Base-by-base conservation (phyloP, 1,284 basidiomycete species). In the Cutaneotrichosporon curvatum region DNA sequence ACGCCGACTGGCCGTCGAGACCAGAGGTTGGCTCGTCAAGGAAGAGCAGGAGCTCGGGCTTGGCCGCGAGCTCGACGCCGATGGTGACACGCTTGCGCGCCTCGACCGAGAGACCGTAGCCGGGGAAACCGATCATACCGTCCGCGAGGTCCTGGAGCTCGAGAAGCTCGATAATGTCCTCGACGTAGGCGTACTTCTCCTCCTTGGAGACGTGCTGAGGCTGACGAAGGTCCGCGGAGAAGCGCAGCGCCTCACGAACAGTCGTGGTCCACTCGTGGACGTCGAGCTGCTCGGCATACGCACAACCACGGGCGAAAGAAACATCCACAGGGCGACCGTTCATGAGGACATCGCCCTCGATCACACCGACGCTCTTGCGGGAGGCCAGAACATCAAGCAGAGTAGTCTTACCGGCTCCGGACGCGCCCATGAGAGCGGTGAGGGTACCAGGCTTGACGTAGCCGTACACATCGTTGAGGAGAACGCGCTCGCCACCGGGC, bases 261-360 rank as follows among this genome's bases (percentile, higher is more conserved):
- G 78, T 79, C 5, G 87, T 80, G 11, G 85, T 88, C 52, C 80
- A 83, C 68, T 89, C 86, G 66, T 92, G 89, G 2, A 85, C 82
- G 60, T 92, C 88, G 79, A 63, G 59, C 48, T 53, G 53, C 38
- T 58, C 55, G 30, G 84, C 85, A 52, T 76, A 78, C 8, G 75
- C 78, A 34, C 77, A 78, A 35, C 75, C 75, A 47, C 78, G 73
- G 30, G 63, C 62, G 52, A 70, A 70, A 48, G 70, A 73, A 37
- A 68, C 59, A 39, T 71, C 74, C 11, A 74, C 68, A 3, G 70
- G 66, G 50, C 73, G 67, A 28, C 78, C 79, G 46, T 86, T 71
- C 54, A 75, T 73, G 32, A 70, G 53, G 12, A 72, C 63, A 30
- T 77, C 74, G 15, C 77, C 75, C 36, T 65, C 60, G 30, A 78